phyloP scores from a whole-genome alignment of 139 green algal genomes.

The Deuterostichococcus epilithicus region DNA sequence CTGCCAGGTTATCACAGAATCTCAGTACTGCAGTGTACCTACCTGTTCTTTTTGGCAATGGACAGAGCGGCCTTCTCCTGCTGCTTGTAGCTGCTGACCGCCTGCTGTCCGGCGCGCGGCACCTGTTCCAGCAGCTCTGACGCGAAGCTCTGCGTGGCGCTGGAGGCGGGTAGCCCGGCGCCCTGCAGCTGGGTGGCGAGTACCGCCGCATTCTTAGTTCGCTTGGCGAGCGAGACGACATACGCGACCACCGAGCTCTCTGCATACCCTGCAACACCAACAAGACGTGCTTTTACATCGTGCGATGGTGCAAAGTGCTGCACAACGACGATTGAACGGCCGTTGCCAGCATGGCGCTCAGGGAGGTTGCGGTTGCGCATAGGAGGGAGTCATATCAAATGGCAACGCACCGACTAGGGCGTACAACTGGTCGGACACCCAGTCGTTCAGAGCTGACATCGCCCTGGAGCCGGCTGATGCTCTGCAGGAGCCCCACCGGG shows the following conservation, averaged over 20 bases:
- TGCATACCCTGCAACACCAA: constrained; percentile 29
- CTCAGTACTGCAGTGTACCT: background rate
- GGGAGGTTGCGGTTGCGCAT: too few species aligned
- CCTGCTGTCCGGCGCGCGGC: constrained; percentile 16
- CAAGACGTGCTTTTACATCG: too few species aligned
- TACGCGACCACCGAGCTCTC: constrained; percentile 43
- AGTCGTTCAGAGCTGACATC: constrained; percentile 29
- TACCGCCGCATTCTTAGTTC: background rate
- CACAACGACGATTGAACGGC: too few species aligned
- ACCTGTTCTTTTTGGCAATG: background rate
- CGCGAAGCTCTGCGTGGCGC: constrained; percentile 54
- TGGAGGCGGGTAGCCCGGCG: background rate
- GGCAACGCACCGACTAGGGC: constrained; percentile 54
- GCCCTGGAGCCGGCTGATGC: background rate
- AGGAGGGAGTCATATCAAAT: background rate
- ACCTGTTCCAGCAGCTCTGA: constrained; percentile 46
- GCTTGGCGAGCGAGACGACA: constrained; percentile 30
- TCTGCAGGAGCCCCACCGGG: too few species aligned
- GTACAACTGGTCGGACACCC: constrained; percentile 75
- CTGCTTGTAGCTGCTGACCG: constrained; percentile 13
- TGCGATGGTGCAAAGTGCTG: too few species aligned
- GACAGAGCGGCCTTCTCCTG: constrained; percentile 12
- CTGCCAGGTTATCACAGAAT: too few species aligned
- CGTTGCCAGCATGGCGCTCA: too few species aligned
- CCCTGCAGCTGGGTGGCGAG: background rate